Conservation (phyloP, 192 early-diverging fungal genomes). For the Podila minutissima region DNA sequence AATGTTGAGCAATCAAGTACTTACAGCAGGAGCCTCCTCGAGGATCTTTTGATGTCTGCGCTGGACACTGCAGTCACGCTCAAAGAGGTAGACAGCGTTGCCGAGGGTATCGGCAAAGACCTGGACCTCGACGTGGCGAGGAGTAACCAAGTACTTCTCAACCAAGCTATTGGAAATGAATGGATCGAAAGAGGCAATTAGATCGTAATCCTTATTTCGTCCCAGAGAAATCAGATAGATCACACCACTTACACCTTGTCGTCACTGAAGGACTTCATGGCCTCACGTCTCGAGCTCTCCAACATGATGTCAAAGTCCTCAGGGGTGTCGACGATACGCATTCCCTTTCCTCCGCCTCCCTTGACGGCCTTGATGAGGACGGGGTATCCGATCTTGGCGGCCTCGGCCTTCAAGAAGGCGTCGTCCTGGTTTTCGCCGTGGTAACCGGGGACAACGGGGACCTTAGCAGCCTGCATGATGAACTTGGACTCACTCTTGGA, state of each 20-base stretch:
- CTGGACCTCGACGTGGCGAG: slow-evolving; percentile 96
- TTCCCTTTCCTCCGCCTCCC: slow-evolving; percentile 98
- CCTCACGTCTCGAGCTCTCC: slow-evolving; percentile 85
- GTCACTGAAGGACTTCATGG: slow-evolving; percentile 91
- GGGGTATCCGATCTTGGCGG: slow-evolving; percentile 89
- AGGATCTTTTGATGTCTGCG: slow-evolving; percentile 96
- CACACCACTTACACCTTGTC: slow-evolving; percentile 69
- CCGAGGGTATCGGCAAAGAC: slow-evolving; percentile 92
- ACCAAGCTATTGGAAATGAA: slow-evolving; percentile 59
- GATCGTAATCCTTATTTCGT: neutral
- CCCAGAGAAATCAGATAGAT: neutral
- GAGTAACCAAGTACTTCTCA: slow-evolving; percentile 89
- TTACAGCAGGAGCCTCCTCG: slow-evolving; percentile 92
- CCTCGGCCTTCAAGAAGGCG: slow-evolving; percentile 75
- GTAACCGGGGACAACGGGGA: slow-evolving; percentile 94
- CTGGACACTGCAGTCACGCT: slow-evolving; percentile 96
- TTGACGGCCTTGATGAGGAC: slow-evolving; percentile 98
- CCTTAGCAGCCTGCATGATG: slow-evolving; percentile 90
- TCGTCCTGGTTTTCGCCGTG: slow-evolving; percentile 89
- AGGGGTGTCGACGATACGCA: slow-evolving; percentile 86
- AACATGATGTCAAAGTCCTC: slow-evolving; percentile 89
- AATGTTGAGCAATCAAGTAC: neutral
- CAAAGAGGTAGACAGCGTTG: slow-evolving; percentile 93
- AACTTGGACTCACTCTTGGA: slow-evolving; percentile 94
- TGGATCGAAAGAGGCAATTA: neutral